Evolutionary conservation across 306 rosid genomes (phyloP), one percentile per base, ranked within the genome.

Genomic region (Quercus engelmannii): DNA sequence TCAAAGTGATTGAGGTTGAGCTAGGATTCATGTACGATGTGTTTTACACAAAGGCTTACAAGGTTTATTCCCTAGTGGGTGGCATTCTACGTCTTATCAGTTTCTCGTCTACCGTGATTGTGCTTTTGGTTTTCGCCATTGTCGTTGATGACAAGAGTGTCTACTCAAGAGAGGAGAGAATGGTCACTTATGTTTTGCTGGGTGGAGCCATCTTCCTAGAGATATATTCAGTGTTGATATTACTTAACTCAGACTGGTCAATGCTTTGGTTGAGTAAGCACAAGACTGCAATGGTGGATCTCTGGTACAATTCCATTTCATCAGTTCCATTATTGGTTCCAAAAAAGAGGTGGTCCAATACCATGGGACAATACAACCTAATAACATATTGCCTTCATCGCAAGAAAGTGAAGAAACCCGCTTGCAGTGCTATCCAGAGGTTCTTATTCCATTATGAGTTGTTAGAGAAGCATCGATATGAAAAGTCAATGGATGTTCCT

Each of bases 1-100:
- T 85, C 31, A 52, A 33, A 52, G 76, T 85, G 70, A 69, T 85
- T 5, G 89, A 82, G 71, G 3, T 85, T 2, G 85, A 85, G 79
- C 89, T 85, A 0, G 89, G 80, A 21, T 82, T 85, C 21, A 28
- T 79, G 72, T 76, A 75, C 49, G 86, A 79, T 26, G 25, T 73
- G 26, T 52, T 85, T 25, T 82, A 73, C 23, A 85, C 86, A 1
- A 85, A 85, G 35, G 74, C 86, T 2, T 46, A 46, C 2, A 3
- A 68, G 12, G 35, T 59, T 5, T 20, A 84, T 28, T 26, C 74
- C 9, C 1, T 9, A 1, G 0, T 0, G 1, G 83, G 80, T 4
- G 19, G 6, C 5, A 8, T 70, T 35, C 63, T 74, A 2, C 83
- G 86, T 13, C 25, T 5, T 3, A 5, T 51, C 38, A 74, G 52